Evolutionary conservation across 257 asterid genomes (phyloP), one percentile per base, ranked within the genome.

Genomic region (Cordia subcordata): DNA sequence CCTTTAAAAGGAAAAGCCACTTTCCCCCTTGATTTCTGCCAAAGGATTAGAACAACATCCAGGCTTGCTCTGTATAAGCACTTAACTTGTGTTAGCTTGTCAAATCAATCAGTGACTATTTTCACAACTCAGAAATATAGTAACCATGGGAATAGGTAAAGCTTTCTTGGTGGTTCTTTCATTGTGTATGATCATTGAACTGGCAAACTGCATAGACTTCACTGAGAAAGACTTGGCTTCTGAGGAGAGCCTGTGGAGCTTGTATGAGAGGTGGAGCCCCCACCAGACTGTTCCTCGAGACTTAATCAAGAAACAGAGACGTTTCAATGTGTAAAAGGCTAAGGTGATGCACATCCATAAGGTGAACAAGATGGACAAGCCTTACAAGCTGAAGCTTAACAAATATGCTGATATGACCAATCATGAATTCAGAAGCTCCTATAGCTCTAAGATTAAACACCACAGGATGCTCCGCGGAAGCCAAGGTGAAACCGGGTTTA

Each of bases 311-410:
- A 91, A 85, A 60, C 78, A 56, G 27, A 51, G 47, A 50, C 96
- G 96, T 14, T 91, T 83, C 88, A 85, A 88, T 47, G 94, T 91
- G 64, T 91, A 88, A 74, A 88, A 81, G 59, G 82, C 85, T 0
- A 91, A 91, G n/a, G 95, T 84, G 66, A 76, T 63, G 19, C 84
- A 81, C 64, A 57, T 91, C 50, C 85, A 91, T 63, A 52, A 58
- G 67, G 84, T 72, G 71, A 91, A 88, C 79, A 68, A 75, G 78
- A 72, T 77, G 98, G 83, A 82, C 73, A 71, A 35, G 77, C 94
- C 95, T 47, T 91, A 85, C 70, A 91, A 88, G 83, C 76, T 91
- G 76, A 82, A 73, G 70, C 95, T 91, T 69, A 91, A 91, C 69
- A 58, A 62, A 66, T 88, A 78, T 68, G 90, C 85, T 10, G 98